Base-by-base conservation (phyloP, 2,329 filamentous ascomycete genomes). In the Lecanicillium sp. region DNA sequence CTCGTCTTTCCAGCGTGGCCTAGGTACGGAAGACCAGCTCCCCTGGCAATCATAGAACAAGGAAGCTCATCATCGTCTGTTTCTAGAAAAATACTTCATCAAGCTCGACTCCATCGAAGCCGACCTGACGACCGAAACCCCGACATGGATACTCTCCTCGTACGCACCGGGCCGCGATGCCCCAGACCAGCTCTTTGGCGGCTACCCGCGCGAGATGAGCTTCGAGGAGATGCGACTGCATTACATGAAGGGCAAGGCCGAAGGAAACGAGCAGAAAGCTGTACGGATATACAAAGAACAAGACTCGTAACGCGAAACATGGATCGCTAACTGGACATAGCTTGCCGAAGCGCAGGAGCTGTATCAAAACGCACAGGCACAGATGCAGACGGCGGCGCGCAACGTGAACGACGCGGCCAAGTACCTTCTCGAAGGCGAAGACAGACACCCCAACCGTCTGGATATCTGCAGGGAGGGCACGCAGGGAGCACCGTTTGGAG, bases 141-240 rank as follows among this genome's bases (percentile, higher is more conserved):
- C 91, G 15, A 69, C 79, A 72, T 97, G 90, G 86, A 84, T 93
- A 4, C 76, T 96, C 20, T 95, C 90, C 1, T 78, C 85, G 19
- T 97, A 95, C 64, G 87, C 83, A 0, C 90, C 90, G 0, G 86
- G 85, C 4, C 77, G 73, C 58, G 79, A 90, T 56, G 81, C 86
- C 2, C 90, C 90, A 0, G 80, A 81, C 15, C 89, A 95, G 65
- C 74, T 96, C 1, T 90, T 95, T 58, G 89, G 89, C 44, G 90
- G 89, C 2, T 76, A 74, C 37, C 74, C 79, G 5, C 78, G 90
- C 15, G 91, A 97, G 64, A 85, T 90, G 63, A 95, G 89, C 59
- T 85, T 86, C 33, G 91, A 97, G 64, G 91, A 97, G 66, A 78
- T 95, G 62, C 79, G 90, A 42, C 62, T 90, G 19, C 84, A 89